These are phyloP conservation scores for Yamadazyma diddensiae DNA, from an alignment of 1,139 yeast genomes.

Conservation along the genomic window DNA sequence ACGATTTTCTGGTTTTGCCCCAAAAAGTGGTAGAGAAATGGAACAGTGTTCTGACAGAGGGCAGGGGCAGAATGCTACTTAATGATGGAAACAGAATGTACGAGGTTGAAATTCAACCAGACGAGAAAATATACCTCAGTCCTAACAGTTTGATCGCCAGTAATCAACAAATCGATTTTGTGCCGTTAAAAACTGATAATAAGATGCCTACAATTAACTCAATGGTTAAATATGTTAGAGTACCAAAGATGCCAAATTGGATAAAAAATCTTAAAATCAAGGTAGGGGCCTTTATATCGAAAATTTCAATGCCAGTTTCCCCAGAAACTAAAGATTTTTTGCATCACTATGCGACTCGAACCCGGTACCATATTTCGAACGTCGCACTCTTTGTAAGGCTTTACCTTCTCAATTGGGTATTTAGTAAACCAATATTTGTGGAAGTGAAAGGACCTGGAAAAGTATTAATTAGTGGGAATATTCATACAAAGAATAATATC, in stretches of 20 bases:
- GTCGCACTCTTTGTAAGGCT: conserved; percentile 11
- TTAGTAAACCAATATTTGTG: conserved; percentile 20
- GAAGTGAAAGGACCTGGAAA: conserved; percentile 27
- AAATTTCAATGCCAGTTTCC: not conserved
- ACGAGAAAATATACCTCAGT: conserved; percentile 33
- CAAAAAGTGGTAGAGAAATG: conserved; percentile 16
- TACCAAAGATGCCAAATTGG: not conserved
- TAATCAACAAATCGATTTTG: conserved; percentile 9
- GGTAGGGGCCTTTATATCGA: too few relatives aligned
- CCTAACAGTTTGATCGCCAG: conserved; percentile 38
- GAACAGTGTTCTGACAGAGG: conserved; percentile 23
- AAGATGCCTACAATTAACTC: conserved; percentile 5
- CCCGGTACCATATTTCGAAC: conserved; percentile 6
- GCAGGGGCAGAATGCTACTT: conserved; percentile 37
- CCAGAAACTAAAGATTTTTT: not conserved
- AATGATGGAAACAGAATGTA: conserved; percentile 34
- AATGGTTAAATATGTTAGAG: not conserved
- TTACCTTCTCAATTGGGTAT: conserved; percentile 13
- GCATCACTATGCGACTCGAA: not conserved
- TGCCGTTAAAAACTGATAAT: conserved; percentile 5
- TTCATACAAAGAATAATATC: conserved; percentile 13
- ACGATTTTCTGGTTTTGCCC: conserved; percentile 25
- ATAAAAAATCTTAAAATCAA: too few relatives aligned
- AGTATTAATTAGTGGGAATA: conserved; percentile 20
- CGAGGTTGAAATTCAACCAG: conserved; percentile 25